These are phyloP conservation scores for Larix kaempferi DNA, from an alignment of 75 land plant genomes.

Conservation along the genomic window DNA sequence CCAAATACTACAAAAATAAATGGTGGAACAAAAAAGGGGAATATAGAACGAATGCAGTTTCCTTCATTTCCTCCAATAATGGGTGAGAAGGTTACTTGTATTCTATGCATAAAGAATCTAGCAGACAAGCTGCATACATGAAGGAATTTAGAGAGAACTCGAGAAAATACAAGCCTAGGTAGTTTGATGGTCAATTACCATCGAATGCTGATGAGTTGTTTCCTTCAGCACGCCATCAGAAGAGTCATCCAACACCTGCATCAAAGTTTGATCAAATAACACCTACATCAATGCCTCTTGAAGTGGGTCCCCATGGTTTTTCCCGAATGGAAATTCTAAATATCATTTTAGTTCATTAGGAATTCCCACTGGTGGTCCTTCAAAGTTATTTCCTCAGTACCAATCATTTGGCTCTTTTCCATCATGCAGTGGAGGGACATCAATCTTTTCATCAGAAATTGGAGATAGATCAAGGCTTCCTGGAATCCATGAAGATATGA, in stretches of 20 bases:
- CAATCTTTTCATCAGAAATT: slow-evolving; percentile 9
- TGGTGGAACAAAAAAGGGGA: slow-evolving; percentile 19
- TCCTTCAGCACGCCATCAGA: slow-evolving; percentile 8
- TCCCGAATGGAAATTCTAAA: too few species aligned
- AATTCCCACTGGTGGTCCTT: slow-evolving; percentile 16
- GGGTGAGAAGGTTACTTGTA: slow-evolving; percentile 21
- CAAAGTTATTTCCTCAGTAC: slow-evolving; percentile 25
- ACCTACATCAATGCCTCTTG: slow-evolving; percentile 18
- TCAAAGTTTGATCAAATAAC: slow-evolving; percentile 15
- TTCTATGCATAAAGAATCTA: slow-evolving; percentile 17
- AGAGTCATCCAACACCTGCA: neutral
- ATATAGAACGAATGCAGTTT: slow-evolving; percentile 8
- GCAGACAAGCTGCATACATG: slow-evolving; percentile 8
- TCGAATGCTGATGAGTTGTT: slow-evolving; percentile 1
- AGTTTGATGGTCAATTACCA: slow-evolving; percentile 19
- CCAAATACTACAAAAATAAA: slow-evolving; percentile 13
- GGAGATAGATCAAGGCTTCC: too few species aligned
- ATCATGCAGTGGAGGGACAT: slow-evolving; percentile 6
- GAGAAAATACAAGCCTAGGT: slow-evolving; percentile 31
- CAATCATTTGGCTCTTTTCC: slow-evolving; percentile 4
- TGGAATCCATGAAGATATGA: too few species aligned
- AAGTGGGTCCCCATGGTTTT: slow-evolving; percentile 10
- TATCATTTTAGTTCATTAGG: too few species aligned
- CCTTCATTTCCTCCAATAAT: slow-evolving; percentile 15
- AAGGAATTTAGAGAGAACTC: slow-evolving; percentile 36